Evolutionary conservation across 768 basidiomycete species (phyloP).

Genomic region (Naganishia antarctica): DNA sequence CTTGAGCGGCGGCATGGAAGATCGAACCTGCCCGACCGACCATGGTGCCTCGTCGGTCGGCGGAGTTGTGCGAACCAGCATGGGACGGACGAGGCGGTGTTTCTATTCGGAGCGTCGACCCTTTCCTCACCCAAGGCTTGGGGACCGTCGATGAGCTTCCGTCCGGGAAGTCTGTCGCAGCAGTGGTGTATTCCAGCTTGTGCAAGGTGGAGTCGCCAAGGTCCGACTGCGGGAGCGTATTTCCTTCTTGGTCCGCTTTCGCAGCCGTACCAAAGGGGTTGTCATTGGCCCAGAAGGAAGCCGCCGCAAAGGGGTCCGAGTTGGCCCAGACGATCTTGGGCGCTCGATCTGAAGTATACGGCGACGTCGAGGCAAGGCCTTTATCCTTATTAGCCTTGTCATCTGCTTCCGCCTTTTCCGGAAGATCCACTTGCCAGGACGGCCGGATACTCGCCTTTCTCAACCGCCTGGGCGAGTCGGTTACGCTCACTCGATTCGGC

Average conservation of each 20-base stretch:
- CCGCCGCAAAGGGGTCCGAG: not conserved
- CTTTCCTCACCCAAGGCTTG: too few species aligned
- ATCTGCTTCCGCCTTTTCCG: not conserved
- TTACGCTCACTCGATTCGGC: not conserved
- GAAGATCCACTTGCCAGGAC: too few species aligned
- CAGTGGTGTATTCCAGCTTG: not conserved
- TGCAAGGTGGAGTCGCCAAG: not conserved
- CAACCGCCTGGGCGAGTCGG: too few species aligned
- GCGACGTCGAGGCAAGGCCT: not conserved
- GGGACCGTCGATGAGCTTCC: not conserved
- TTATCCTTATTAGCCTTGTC: not conserved
- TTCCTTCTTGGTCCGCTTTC: too few species aligned
- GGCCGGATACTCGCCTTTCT: too few species aligned
- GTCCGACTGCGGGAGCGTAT: not conserved
- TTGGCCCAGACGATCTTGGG: not conserved
- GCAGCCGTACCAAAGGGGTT: too few species aligned
- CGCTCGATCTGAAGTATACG: not conserved
- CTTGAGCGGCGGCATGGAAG: not conserved
- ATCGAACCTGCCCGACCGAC: conserved; percentile 2
- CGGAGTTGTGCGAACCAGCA: not conserved
- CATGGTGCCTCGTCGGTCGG: not conserved
- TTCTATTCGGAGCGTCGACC: not conserved
- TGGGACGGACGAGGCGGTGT: not conserved
- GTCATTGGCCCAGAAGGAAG: too few species aligned
- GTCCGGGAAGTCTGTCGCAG: not conserved